phyloP scores from a whole-genome alignment of 805 yeast species.

The Lipomyces japonicus region DNA sequence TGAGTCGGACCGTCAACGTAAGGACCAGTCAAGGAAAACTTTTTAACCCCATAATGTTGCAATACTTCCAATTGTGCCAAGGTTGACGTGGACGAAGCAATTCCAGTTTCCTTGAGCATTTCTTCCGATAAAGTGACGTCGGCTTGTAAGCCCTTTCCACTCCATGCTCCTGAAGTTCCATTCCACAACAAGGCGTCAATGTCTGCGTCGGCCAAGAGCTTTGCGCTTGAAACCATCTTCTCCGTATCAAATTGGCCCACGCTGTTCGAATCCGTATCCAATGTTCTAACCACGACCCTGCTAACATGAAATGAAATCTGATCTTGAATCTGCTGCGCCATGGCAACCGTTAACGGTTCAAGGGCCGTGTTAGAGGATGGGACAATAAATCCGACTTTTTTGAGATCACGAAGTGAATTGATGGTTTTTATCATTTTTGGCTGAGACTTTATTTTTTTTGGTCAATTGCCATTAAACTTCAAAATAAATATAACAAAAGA shows the following conservation, averaged over 20 bases:
- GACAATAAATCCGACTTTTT: slow-evolving; percentile 17
- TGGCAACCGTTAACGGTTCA: slow-evolving; percentile 12
- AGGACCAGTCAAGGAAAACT: slow-evolving; percentile 12
- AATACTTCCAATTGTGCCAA: slow-evolving; percentile 16
- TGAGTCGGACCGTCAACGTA: slow-evolving; percentile 20
- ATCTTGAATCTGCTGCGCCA: slow-evolving; percentile 11
- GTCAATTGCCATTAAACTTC: no score
- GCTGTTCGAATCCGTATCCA: slow-evolving; percentile 10
- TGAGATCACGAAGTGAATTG: slow-evolving; percentile 9
- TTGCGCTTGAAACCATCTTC: slow-evolving; percentile 16
- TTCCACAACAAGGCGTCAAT: slow-evolving; percentile 17
- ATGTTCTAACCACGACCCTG: slow-evolving; percentile 7
- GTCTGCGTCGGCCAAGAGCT: slow-evolving; percentile 10
- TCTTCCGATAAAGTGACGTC: slow-evolving; percentile 9
- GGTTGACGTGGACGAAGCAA: slow-evolving; percentile 17
- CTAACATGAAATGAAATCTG: slow-evolving; percentile 11
- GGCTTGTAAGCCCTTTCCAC: slow-evolving; percentile 12
- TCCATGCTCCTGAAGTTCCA: slow-evolving; percentile 19
- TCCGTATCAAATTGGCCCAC: slow-evolving; percentile 11
- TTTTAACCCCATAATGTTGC: slow-evolving; percentile 15
- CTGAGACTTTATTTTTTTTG: no score
- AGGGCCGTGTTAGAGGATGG: slow-evolving; percentile 19
- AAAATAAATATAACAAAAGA: no score
- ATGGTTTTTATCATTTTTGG: slow-evolving; percentile 9
- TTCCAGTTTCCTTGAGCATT: slow-evolving; percentile 10